phyloP scores from a whole-genome alignment of 225 moss, liverwort and hornwort genomes.

The Polytrichum commune region DNA sequence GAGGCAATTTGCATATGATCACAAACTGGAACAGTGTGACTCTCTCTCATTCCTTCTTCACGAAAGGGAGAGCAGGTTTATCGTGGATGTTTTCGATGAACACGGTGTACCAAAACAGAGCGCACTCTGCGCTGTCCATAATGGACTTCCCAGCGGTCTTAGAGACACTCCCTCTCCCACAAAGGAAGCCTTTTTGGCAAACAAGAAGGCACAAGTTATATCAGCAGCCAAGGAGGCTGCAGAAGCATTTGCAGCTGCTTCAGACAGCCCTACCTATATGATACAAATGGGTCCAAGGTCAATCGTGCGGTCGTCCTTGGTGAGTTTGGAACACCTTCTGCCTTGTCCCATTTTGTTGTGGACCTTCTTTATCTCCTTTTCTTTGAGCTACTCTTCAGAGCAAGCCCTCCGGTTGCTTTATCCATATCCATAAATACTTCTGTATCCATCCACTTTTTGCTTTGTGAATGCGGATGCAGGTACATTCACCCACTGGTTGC shows the following conservation, averaged over 20 bases:
- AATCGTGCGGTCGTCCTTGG: slow-evolving; percentile 2
- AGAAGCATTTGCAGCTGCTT: slow-evolving; percentile 6
- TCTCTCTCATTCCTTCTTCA: background rate
- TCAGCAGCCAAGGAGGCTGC: slow-evolving; percentile 5
- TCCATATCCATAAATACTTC: background rate
- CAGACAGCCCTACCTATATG: background rate
- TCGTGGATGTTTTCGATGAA: slow-evolving; percentile 4
- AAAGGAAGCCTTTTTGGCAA: background rate
- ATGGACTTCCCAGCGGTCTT: slow-evolving; percentile 7
- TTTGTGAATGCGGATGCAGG: no score
- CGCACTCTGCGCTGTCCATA: slow-evolving; percentile 3
- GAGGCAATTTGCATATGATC: slow-evolving; percentile 6
- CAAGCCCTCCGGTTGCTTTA: background rate
- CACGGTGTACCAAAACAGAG: slow-evolving; percentile 4
- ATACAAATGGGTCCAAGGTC: background rate
- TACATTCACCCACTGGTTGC: no score
- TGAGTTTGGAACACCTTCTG: background rate
- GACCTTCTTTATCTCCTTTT: background rate
- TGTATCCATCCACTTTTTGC: no score
- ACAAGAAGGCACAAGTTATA: background rate
- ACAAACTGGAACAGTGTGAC: background rate
- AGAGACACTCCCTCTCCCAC: background rate
- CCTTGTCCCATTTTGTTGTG: background rate
- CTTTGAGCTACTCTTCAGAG: background rate
- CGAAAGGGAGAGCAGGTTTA: background rate